These are phyloP conservation scores for Phaffomyces thermotolerans DNA, from an alignment of 805 yeast genomes.

Conservation along the genomic window DNA sequence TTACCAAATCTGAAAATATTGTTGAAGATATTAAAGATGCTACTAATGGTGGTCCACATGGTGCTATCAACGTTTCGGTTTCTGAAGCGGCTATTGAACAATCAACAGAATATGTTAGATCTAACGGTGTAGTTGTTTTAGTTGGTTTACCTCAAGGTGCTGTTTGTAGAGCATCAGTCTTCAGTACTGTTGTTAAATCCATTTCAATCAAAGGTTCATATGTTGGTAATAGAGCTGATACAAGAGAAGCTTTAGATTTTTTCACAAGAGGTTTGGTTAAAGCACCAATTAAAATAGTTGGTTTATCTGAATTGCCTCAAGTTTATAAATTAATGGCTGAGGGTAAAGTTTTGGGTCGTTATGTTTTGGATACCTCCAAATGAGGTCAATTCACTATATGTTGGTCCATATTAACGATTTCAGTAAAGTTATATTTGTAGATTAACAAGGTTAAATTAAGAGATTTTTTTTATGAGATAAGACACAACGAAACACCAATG, in stretches of 20 bases:
- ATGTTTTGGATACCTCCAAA: slow-evolving; percentile 71
- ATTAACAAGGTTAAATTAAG: no score
- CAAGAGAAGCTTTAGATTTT: slow-evolving; percentile 63
- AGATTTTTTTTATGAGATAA: no score
- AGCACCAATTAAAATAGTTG: slow-evolving; percentile 50
- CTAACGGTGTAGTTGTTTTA: slow-evolving; percentile 52
- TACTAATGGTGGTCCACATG: slow-evolving; percentile 63
- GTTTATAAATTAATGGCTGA: slow-evolving; percentile 49
- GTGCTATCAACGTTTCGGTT: slow-evolving; percentile 57
- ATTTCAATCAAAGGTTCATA: slow-evolving; percentile 30
- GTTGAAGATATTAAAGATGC: slow-evolving; percentile 36
- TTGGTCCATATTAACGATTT: no score
- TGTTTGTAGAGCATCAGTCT: slow-evolving; percentile 36
- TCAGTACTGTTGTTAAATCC: slow-evolving; percentile 39
- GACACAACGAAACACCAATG: no score
- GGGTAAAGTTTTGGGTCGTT: slow-evolving; percentile 60
- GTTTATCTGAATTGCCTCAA: slow-evolving; percentile 42
- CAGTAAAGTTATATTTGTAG: no score
- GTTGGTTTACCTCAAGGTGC: slow-evolving; percentile 56
- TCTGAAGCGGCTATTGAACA: slow-evolving; percentile 43
- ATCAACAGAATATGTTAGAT: slow-evolving; percentile 44
- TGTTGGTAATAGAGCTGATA: slow-evolving; percentile 21
- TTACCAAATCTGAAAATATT: slow-evolving; percentile 40
- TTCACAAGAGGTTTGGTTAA: slow-evolving; percentile 55
- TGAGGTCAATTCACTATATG: slow-evolving; percentile 18